Conservation (phyloP, 2,329 filamentous ascomycete genomes). For the Pseudogymnoascus sp. region DNA sequence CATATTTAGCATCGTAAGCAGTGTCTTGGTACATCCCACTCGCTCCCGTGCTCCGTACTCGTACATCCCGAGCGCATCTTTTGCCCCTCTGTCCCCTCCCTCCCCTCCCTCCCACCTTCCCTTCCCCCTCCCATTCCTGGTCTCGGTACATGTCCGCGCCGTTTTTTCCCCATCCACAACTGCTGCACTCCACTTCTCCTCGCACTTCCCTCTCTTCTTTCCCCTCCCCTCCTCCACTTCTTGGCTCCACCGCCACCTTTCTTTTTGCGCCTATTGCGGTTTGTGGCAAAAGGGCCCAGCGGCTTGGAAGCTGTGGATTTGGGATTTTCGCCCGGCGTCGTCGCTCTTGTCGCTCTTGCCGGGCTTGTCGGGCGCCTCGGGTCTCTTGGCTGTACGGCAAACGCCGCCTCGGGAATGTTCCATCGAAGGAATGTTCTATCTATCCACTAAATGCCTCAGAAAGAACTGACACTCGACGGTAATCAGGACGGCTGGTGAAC, state of each 20-base stretch:
- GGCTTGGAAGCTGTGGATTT: neutral
- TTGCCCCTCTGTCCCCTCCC: neutral
- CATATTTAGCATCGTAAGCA: neutral
- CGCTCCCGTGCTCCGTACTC: neutral
- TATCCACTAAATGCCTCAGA: neutral
- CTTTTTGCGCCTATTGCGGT: neutral
- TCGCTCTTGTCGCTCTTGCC: neutral
- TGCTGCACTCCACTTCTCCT: neutral
- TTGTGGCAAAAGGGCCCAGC: neutral
- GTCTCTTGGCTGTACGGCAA: neutral
- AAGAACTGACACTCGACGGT: neutral
- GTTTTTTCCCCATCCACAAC: neutral
- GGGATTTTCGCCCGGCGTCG: neutral
- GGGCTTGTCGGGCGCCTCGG: neutral
- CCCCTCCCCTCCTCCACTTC: neutral
- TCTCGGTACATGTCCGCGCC: neutral
- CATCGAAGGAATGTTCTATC: no score
- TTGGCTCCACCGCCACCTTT: neutral
- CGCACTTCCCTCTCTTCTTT: neutral
- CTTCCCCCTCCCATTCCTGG: neutral
- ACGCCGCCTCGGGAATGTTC: neutral
- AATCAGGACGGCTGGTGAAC: neutral
- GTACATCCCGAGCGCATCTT: neutral
- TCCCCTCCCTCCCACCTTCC: neutral
- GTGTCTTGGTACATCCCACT: neutral